phyloP scores from a whole-genome alignment of 495 filamentous ascomycete genomes.

The Lepraria neglecta region DNA sequence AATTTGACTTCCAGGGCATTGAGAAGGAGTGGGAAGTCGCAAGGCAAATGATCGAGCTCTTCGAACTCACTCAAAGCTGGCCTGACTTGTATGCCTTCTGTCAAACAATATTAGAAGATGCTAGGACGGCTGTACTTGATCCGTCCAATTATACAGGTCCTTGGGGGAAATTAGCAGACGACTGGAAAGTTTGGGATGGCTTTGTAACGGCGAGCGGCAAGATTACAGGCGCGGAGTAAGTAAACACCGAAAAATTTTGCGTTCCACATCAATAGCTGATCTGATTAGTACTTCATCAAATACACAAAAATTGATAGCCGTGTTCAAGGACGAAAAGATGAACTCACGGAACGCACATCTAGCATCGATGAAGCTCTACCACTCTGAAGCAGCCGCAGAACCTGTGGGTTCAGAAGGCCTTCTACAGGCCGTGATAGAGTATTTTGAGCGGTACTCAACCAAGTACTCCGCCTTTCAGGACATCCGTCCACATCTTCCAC shows the following conservation, averaged over 20 bases:
- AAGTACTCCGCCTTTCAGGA: constrained; percentile 53
- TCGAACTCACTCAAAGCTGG: constrained; percentile 45
- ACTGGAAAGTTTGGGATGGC: constrained; percentile 53
- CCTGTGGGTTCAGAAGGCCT: constrained; percentile 29
- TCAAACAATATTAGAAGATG: constrained; percentile 36
- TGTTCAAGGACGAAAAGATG: constrained; percentile 15
- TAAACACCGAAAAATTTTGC: background rate
- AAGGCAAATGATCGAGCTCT: constrained; percentile 39
- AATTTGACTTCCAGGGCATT: constrained; percentile 45
- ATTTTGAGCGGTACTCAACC: constrained; percentile 44
- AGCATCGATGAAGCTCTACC: constrained; percentile 28
- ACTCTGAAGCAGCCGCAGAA: background rate
- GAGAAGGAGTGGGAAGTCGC: constrained; percentile 49
- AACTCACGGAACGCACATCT: constrained; percentile 47
- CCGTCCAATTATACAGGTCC: background rate
- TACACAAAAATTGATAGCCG: constrained; percentile 19
- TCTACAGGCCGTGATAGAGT: constrained; percentile 40
- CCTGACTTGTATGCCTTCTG: constrained; percentile 40
- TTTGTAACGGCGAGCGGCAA: constrained; percentile 31
- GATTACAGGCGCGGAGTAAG: constrained; percentile 18
- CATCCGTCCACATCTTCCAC: constrained; percentile 40
- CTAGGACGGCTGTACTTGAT: constrained; percentile 30
- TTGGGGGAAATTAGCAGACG: constrained; percentile 39
- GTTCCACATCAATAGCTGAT: constrained; percentile 2
- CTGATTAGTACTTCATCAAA: constrained; percentile 10